Percentiles rank a stretch among this genome's conserved stretches.
These are phyloP conservation scores for Penicillium sp. DNA, from an alignment of 2,329 filamentous ascomycete species.

Conservation along the genomic window DNA sequence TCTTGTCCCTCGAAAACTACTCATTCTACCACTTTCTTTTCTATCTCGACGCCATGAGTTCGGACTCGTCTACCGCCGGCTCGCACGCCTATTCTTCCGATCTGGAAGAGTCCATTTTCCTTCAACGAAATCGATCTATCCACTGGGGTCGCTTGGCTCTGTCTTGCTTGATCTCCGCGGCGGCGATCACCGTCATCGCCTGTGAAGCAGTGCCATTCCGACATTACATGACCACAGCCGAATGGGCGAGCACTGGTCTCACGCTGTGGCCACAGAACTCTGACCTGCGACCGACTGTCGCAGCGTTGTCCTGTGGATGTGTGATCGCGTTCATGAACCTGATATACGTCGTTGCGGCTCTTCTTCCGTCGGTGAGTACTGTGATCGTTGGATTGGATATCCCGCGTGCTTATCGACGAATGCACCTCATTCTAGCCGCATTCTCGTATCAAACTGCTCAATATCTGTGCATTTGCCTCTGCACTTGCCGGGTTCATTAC, in stretches of 20 bases:
- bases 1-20: no score
- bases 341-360: slow-evolving; percentile 32
- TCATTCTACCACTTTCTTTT: slow-evolving; percentile 4
- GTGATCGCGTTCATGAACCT: slow-evolving; percentile 35
- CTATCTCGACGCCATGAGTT: slow-evolving; percentile 25
- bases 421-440: slow-evolving; percentile 29
- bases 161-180: slow-evolving; percentile 30
- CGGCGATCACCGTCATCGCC: slow-evolving; percentile 33
- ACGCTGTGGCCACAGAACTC: slow-evolving; percentile 45
- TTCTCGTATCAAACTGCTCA: slow-evolving; percentile 36
- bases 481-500: slow-evolving; percentile 38
- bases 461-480: slow-evolving; percentile 34
- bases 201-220: slow-evolving; percentile 41
- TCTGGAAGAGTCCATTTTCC: slow-evolving; percentile 37
- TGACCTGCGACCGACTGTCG: slow-evolving; percentile 41
- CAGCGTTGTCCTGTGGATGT: slow-evolving; percentile 37
- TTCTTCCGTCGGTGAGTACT: slow-evolving; percentile 38
- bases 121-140: slow-evolving; percentile 33
- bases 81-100: slow-evolving; percentile 36
- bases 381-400: not conserved
- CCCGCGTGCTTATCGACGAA: not conserved
- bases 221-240: slow-evolving; percentile 39
- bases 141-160: slow-evolving; percentile 37
- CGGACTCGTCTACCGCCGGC: slow-evolving; percentile 27
- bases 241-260: slow-evolving; percentile 34